phyloP scores from a whole-genome alignment of 2,329 filamentous ascomycete species.

The Geosmithia putterillii region DNA sequence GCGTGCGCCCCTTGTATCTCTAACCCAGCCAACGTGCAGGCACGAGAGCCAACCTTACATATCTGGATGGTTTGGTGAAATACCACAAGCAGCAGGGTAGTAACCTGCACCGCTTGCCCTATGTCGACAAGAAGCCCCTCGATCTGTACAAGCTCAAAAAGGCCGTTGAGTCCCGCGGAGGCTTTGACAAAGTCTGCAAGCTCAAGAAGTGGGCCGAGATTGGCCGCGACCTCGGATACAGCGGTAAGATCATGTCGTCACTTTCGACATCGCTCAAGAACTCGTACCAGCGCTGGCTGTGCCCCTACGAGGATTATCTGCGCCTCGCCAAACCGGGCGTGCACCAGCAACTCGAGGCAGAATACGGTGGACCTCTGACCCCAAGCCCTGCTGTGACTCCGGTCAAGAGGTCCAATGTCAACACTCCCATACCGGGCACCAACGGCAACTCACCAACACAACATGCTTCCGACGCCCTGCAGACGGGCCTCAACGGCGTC shows the following conservation, averaged over 20 bases:
- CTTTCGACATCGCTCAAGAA: constrained; percentile 96
- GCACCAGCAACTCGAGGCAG: constrained; percentile 87
- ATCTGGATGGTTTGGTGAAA: constrained; percentile 87
- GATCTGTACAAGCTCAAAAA: constrained; percentile 96
- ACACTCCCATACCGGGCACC: constrained; percentile 42
- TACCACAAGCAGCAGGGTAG: constrained; percentile 96
- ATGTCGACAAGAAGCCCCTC: constrained; percentile 92
- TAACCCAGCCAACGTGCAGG: constrained; percentile 34
- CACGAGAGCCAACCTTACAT: constrained; percentile 89
- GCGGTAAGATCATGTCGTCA: constrained; percentile 99
- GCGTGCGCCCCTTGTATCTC: not conserved
- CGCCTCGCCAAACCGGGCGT: constrained; percentile 84
- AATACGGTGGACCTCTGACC: constrained; percentile 85
- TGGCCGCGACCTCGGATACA: constrained; percentile 89
- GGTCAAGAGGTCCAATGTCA: constrained; percentile 50
- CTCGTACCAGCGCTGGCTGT: constrained; percentile 93
- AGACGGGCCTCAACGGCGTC: constrained; percentile 31
- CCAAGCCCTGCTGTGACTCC: constrained; percentile 60
- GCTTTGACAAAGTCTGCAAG: constrained; percentile 95
- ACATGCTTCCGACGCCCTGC: constrained; percentile 39
- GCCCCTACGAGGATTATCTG: constrained; percentile 92
- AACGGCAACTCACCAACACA: constrained; percentile 56
- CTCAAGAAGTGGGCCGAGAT: constrained; percentile 99
- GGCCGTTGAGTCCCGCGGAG: constrained; percentile 85
- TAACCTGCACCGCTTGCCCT: constrained; percentile 86